Base-by-base conservation (phyloP, 176 grass and related monocot species). In the Avena eriantha region DNA sequence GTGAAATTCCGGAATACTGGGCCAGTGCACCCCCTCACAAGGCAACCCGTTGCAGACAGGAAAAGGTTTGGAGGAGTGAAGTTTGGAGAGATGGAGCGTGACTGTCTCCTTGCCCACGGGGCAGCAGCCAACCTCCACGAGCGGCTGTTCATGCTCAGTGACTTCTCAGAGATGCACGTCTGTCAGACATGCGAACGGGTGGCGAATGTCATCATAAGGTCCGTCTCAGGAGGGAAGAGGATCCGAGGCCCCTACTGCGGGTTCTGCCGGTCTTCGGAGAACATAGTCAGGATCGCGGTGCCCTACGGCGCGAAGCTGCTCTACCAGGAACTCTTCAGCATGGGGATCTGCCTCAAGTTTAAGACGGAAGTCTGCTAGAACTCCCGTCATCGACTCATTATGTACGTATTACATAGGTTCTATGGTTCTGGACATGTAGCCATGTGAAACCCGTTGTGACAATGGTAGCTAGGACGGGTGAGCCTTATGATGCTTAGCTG, bases 1-100 rank as follows among this genome's bases (percentile, higher is more conserved):
- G 97, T 98, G 18, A 98, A 98, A 21, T 98, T 98, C 86, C 84
- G 96, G 12, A 98, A 98, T 23, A 98, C 96, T 0, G 96, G 96
- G 4, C 96, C 93, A 4, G 96, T 96, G 24, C 96, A 98, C 80
- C 93, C 96, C 2, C 84, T 98, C 47, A 98, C 96, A 54, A 80
- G 96, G 63, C 96, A 98, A 43, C 92, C 96, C 0, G 96, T 94
- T 4, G 92, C 90, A 0, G 96, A 98, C 90, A 79, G 92, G 76
- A 98, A 41, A 41, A 41, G 39, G 39, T 41, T 41, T 41, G 39
- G 39, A 41, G 39, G 39, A 1, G 39, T 41, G 18, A 98, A 98
- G 63, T 98, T 98, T 21, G 93, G 96, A 53, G 96, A 98, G 58
- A 98, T 98, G 96, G 96, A 98, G 78, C 85, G 93, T 0, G 96